phyloP scores from a whole-genome alignment of 352 stramenopile species.

The Halophytophthora polymorphica region DNA sequence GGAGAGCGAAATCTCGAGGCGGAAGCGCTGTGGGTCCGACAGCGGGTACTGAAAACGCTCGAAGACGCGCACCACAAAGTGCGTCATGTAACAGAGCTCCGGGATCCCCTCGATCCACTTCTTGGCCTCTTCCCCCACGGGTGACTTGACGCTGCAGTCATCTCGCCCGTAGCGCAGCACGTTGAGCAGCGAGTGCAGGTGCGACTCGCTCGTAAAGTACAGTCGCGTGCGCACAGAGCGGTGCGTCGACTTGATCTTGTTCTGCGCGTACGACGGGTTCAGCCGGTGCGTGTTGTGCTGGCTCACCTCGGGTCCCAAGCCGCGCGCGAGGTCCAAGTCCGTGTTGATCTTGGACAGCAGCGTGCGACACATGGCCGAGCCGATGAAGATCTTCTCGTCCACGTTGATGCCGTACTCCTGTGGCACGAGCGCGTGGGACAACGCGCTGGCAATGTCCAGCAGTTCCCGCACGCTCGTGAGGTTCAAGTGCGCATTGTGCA shows the following conservation, averaged over 20 bases:
- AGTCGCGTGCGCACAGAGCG: conserved; percentile 96
- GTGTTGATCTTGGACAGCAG: conserved; percentile 88
- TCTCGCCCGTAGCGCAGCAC: conserved; percentile 90
- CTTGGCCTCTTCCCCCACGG: conserved; percentile 64
- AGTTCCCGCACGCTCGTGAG: conserved; percentile 92
- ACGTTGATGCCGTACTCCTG: conserved; percentile 89
- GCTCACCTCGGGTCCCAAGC: conserved; percentile 32
- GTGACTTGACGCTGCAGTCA: conserved; percentile 50
- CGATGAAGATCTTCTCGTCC: conserved; percentile 86
- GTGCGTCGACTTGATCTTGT: conserved; percentile 91
- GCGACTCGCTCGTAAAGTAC: conserved; percentile 99
- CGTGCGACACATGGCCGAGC: conserved; percentile 84
- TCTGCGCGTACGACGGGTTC: conserved; percentile 81
- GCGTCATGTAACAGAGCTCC: conserved; percentile 99
- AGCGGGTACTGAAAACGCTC: conserved; percentile 84
- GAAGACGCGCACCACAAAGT: conserved; percentile 99
- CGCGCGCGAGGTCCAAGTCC: conserved; percentile 79
- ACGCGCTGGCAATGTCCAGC: conserved; percentile 91
- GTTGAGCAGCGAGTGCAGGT: conserved; percentile 98
- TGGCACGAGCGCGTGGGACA: conserved; percentile 88
- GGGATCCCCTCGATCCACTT: conserved; percentile 90
- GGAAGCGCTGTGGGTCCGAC: conserved; percentile 74
- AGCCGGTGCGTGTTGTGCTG: conserved; percentile 77
- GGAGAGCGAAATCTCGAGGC: conserved; percentile 84
- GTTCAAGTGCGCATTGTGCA: conserved; percentile 97